These are phyloP conservation scores for Populus deltoides DNA, from an alignment of 345 rosid species.

Conservation along the genomic window DNA sequence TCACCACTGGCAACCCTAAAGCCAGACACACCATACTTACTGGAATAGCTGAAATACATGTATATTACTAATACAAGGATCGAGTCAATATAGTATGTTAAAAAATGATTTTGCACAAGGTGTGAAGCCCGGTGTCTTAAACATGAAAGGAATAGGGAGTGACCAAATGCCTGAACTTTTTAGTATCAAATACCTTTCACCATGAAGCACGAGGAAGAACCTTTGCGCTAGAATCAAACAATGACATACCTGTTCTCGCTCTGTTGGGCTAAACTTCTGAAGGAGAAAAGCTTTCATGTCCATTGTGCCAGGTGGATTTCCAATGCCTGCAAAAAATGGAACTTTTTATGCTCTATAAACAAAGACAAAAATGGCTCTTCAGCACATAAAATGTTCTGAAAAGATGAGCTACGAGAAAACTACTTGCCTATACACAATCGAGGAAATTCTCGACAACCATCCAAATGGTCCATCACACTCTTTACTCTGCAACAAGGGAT, in stretches of 20 bases:
- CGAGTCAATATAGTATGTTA: not conserved
- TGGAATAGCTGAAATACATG: not conserved
- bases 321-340: conserved; percentile 54
- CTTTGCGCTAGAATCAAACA: not conserved
- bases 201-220: not conserved
- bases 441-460: conserved; percentile 70
- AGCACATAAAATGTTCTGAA: not conserved
- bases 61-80: not conserved
- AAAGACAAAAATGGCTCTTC: not conserved
- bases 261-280: conserved; percentile 69
- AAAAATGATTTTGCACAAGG: not conserved
- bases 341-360: not conserved
- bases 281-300: conserved; percentile 91
- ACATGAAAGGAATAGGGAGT: not conserved
- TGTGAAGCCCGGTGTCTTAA: not conserved
- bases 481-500: conserved; percentile 54
- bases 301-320: conserved; percentile 88
- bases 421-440: conserved; percentile 67
- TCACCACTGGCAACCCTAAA: not conserved
- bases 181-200: not conserved
- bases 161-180: not conserved
- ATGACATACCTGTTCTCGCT: conserved; percentile 55
- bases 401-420: not conserved
- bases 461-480: conserved; percentile 72
- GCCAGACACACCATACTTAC: not conserved